A percentile compares a stretch with the other conserved stretches of the same genome.
These are phyloP conservation scores for Paramarasmius palmivorus DNA, from an alignment of 1,284 basidiomycete species.

Conservation along the genomic window DNA sequence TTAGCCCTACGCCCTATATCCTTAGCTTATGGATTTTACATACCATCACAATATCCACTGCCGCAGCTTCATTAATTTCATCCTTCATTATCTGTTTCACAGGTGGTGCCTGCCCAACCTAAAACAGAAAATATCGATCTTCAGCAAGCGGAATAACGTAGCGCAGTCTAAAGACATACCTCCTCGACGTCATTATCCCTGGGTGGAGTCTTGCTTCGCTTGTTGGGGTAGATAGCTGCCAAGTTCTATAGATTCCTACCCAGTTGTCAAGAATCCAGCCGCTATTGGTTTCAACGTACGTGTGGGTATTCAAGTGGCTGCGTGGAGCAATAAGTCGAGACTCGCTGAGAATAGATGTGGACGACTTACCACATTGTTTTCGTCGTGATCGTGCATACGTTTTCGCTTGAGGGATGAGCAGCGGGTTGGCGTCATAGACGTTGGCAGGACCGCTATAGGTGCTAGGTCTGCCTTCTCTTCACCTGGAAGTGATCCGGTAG, in stretches of 20 bases:
- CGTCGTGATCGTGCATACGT: slow-evolving; percentile 33
- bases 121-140: not conserved
- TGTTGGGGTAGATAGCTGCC: slow-evolving; percentile 48
- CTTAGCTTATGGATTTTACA: no score
- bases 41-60: no score
- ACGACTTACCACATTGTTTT: slow-evolving; percentile 20
- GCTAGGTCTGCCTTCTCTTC: not conserved
- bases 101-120: no score
- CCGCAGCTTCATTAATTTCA: no score
- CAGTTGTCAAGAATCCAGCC: not conserved
- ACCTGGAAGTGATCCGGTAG: no score
- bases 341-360: not conserved
- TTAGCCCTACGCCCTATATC: no score
- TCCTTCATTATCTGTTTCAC: no score
- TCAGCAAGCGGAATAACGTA: not conserved
- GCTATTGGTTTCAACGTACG: slow-evolving; percentile 22
- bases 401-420: slow-evolving; percentile 39
- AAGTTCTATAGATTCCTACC: slow-evolving; percentile 31
- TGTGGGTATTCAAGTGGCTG: slow-evolving; percentile 36
- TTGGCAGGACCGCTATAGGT: not conserved
- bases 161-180: slow-evolving; percentile 12
- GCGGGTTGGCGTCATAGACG: not conserved
- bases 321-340: not conserved
- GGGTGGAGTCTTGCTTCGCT: slow-evolving; percentile 51
- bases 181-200: slow-evolving; percentile 27